phyloP scores from a whole-genome alignment of 2,329 filamentous ascomycete species.

The Colletotrichum australisinense region DNA sequence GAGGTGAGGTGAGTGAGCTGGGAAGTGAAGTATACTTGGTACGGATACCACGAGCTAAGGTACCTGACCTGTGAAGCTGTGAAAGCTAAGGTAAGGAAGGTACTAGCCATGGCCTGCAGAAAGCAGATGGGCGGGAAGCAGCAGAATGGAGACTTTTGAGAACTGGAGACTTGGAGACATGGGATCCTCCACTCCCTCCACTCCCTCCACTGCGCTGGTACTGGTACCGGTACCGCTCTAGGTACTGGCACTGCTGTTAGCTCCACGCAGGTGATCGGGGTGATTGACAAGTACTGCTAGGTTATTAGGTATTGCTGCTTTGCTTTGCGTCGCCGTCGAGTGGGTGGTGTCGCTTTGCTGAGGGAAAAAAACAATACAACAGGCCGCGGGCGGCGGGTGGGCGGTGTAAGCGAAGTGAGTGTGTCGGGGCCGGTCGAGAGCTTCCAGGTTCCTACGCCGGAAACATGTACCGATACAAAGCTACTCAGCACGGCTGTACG shows the following conservation, averaged over 20 bases:
- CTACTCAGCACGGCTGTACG: no score
- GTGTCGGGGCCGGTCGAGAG: constrained; percentile 8
- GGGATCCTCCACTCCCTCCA: constrained; percentile 7
- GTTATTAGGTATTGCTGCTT: constrained; percentile 1
- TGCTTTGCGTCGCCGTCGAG: background rate
- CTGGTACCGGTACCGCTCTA: constrained; percentile 13
- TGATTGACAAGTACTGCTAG: constrained; percentile 5
- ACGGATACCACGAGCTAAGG: no score
- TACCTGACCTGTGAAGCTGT: no score
- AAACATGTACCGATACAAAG: background rate
- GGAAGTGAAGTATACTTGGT: background rate
- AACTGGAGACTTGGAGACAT: background rate
- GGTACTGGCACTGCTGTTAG: background rate
- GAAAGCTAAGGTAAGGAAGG: no score
- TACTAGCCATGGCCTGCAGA: background rate
- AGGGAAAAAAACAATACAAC: background rate
- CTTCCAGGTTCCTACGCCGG: background rate
- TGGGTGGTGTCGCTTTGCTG: constrained; percentile 5
- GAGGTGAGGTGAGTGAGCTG: background rate
- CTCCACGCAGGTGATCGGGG: constrained; percentile 11
- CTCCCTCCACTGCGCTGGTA: constrained; percentile 12
- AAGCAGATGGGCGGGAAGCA: background rate
- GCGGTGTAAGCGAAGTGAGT: constrained; percentile 27
- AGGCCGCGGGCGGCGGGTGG: constrained; percentile 3
- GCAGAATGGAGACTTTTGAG: background rate